Evolutionary conservation across 495 filamentous ascomycete genomes (phyloP), one percentile per base, ranked within the genome.

Genomic region (Cryomyces minteri): DNA sequence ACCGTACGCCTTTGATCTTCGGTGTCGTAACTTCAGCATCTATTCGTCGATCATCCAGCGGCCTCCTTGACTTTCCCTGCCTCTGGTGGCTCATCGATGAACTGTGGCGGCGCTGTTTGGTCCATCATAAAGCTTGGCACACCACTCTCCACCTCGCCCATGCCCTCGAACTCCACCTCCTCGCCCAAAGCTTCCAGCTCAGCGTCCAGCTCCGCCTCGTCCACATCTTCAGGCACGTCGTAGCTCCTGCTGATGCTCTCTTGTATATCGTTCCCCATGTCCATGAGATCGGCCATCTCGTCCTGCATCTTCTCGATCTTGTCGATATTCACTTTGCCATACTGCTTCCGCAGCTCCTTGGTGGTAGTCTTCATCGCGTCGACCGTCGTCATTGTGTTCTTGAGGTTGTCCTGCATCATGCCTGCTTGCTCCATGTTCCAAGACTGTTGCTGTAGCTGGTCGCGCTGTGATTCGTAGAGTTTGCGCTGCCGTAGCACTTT

Each of bases 401-500:
- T 92, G 32, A 98, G 77, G 55, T 98, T 96, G 63, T 96, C 90
- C 65, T 90, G 87, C 92, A 98, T 96, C 72, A 92, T 94, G 61
- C 84, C 82, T 5, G 90, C 90, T 59, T 96, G 90, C 62, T 96
- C 88, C 88, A 98, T 95, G 67, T 96, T 98, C 90, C 90, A 96
- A 9, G 81, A 82, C 62, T 96, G 90, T 53, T 81, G 76, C 62
- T 92, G 84, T 45, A 96, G 79, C 64, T 98, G 87, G 52, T 96
- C 88, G 12, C 87, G 81, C 67, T 98, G 88, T 7, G 70, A 66
- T 62, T 98, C 90, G 74, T 95, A 94, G 64, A 88, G 80, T 58
- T 93, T 94, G 31, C 92, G 82, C 12, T 86, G 82, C 63, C 94
- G 87, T 1, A 96, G 79, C 12, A 96, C 79, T 54, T 95, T 95